Conservation (phyloP, 306 rosid genomes). For the Potentilla sterilis region DNA sequence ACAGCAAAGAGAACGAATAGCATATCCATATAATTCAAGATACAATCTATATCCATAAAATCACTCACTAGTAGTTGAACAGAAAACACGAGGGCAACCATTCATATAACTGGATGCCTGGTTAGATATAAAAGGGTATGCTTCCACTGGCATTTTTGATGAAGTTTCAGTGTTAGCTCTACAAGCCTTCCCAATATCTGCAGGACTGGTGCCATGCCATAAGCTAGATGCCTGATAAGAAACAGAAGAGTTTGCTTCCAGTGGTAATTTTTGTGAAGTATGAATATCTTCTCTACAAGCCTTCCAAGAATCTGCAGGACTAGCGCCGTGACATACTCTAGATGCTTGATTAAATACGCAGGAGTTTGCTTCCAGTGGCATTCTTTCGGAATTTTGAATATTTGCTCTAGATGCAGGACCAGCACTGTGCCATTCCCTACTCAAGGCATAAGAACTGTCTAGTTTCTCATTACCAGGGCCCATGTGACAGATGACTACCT, state of each 20-base stretch:
- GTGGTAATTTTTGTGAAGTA: constrained; percentile 15
- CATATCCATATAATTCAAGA: background rate
- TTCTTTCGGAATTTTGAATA: constrained; percentile 20
- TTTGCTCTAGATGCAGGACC: constrained; percentile 11
- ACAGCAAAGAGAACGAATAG: background rate
- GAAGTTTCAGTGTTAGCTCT: constrained; percentile 20
- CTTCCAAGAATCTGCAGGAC: constrained; percentile 12
- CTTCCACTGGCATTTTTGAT: constrained; percentile 15
- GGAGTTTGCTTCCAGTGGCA: constrained; percentile 14
- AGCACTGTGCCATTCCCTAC: constrained; percentile 23
- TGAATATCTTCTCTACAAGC: constrained; percentile 10
- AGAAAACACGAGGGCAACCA: constrained; percentile 41
- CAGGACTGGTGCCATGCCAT: constrained; percentile 11
- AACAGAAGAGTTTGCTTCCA: constrained; percentile 13
- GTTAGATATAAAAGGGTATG: constrained; percentile 11
- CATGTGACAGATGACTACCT: constrained; percentile 15
- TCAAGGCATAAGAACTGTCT: constrained; percentile 18
- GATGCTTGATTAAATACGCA: constrained; percentile 16
- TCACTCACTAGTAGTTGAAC: constrained; percentile 35
- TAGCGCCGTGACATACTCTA: background rate
- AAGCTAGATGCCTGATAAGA: constrained; percentile 14
- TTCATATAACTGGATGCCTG: constrained; percentile 27
- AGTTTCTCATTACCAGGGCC: constrained; percentile 29
- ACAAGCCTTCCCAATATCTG: constrained; percentile 20
- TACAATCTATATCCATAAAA: background rate